Base-by-base conservation (phyloP, 768 basidiomycete genomes). In the Suillus cothurnatus region DNA sequence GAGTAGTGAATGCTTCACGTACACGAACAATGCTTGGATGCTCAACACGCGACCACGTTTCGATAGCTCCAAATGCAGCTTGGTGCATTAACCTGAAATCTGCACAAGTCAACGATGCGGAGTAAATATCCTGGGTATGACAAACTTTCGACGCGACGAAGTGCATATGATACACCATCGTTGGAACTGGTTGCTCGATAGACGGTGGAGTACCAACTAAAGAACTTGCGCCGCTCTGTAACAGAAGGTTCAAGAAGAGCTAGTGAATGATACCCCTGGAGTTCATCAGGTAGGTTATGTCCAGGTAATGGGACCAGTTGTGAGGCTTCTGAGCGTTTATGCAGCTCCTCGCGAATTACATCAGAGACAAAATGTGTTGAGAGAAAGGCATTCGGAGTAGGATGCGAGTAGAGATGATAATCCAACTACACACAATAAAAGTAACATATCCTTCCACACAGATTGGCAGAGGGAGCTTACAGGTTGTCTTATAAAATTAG, bases 1-100 rank as follows among this genome's bases (percentile, higher is more conserved):
- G 85, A 0, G 97, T 97, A 0, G 97, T 99, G 80, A 99, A 98
- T 0, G 97, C 97, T 74, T 99, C 97, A 58, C 86, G 85, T 26
- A 99, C 80, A 11, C 86, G 77, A 19, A 97, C 87, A 66, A 99
- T 89, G 67, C 86, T 89, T 1, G 97, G 95, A 78, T 99, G 97
- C 21, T 81, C 85, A 63, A 99, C 81, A 52, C 85, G 82, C 1
- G 88, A 87, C 97, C 97, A 99, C 19, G 87, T 80, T 68, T 97
- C 96, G 55, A 98, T 90, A 11, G 88, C 79, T 15, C 78, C 79
- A 71, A 99, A 96, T 1, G 97, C 95, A 26, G 83, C 80, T 71
- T 94, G 93, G 68, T 93, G 88, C 71, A 82, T 85, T 61, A 99
- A 79, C 32, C 95, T 89, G 76, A 88, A 99, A 68, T 92, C 96